These are phyloP conservation scores for Ceratobasidium sp. DNA, from an alignment of 1,284 basidiomycete species.

Conservation along the genomic window DNA sequence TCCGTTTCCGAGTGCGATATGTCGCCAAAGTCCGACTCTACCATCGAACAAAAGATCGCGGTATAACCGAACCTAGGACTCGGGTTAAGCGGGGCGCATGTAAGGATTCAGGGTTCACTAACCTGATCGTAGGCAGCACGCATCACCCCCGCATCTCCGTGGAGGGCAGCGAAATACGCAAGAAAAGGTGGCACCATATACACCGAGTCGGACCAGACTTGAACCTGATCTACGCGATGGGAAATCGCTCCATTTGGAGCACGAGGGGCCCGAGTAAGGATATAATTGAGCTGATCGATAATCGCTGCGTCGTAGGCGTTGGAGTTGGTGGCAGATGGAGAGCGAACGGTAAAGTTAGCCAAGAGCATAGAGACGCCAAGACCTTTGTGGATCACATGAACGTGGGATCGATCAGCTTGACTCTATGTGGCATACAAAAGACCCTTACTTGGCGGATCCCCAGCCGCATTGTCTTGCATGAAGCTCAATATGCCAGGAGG, in stretches of 20 bases:
- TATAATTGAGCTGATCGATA: constrained; percentile 71
- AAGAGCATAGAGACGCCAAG: constrained; percentile 64
- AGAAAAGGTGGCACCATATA: constrained; percentile 95
- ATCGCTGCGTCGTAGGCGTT: constrained; percentile 72
- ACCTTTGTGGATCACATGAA: background rate
- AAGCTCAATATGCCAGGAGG: constrained; percentile 44
- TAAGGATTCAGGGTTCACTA: constrained; percentile 69
- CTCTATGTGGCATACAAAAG: background rate
- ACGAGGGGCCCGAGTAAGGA: constrained; percentile 70
- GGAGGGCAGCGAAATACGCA: constrained; percentile 83
- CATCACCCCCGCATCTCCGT: constrained; percentile 71
- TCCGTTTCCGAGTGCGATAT: constrained; percentile 64
- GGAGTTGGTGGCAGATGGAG: constrained; percentile 54
- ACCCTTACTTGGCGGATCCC: constrained; percentile 70
- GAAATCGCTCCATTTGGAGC: constrained; percentile 81
- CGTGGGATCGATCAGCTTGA: background rate
- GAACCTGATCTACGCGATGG: constrained; percentile 69
- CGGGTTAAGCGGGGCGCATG: background rate
- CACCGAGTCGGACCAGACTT: constrained; percentile 74
- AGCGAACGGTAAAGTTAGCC: constrained; percentile 79
- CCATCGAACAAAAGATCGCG: constrained; percentile 54
- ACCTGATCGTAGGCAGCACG: constrained; percentile 80
- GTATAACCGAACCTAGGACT: constrained; percentile 54
- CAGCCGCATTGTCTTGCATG: constrained; percentile 65
- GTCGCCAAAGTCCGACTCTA: constrained; percentile 67